Evolutionary conservation across 2,329 filamentous ascomycete genomes (phyloP).

Genomic region (Trichoderma arundinaceum): DNA sequence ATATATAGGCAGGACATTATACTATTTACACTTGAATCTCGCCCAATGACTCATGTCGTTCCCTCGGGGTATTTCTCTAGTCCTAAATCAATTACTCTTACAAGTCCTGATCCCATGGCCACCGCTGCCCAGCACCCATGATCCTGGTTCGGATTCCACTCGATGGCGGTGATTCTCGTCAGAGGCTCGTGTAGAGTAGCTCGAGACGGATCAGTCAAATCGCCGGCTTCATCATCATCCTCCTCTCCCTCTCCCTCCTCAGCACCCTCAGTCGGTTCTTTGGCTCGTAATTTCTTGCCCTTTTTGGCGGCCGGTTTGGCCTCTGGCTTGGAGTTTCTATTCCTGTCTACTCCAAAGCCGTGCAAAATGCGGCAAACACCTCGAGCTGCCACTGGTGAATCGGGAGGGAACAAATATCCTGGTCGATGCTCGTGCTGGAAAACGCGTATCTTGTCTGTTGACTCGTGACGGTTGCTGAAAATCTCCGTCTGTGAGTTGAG

Average conservation of each 20-base stretch:
- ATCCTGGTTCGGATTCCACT: conserved; percentile 72
- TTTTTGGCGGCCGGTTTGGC: conserved; percentile 48
- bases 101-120: conserved; percentile 69
- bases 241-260: conserved; percentile 42
- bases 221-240: conserved; percentile 44
- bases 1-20: background rate
- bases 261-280: conserved; percentile 41
- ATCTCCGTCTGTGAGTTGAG: conserved; percentile 49
- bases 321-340: conserved; percentile 53
- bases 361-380: conserved; percentile 58
- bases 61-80: conserved; percentile 44
- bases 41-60: conserved; percentile 19
- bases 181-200: conserved; percentile 65
- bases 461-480: conserved; percentile 44
- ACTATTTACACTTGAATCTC: conserved; percentile 20
- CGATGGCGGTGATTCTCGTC: conserved; percentile 65
- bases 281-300: conserved; percentile 46
- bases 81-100: conserved; percentile 70
- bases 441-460: conserved; percentile 47
- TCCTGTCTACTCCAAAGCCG: conserved; percentile 58
- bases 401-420: conserved; percentile 39
- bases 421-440: conserved; percentile 61
- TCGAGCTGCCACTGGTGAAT: conserved; percentile 43
- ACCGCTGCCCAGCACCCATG: conserved; percentile 71
- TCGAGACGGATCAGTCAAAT: conserved; percentile 48